A percentile compares a stretch with the other conserved stretches of the same genome.
These are phyloP conservation scores for Mytilinidion resinicola DNA, from an alignment of 495 filamentous ascomycete genomes.

Conservation along the genomic window DNA sequence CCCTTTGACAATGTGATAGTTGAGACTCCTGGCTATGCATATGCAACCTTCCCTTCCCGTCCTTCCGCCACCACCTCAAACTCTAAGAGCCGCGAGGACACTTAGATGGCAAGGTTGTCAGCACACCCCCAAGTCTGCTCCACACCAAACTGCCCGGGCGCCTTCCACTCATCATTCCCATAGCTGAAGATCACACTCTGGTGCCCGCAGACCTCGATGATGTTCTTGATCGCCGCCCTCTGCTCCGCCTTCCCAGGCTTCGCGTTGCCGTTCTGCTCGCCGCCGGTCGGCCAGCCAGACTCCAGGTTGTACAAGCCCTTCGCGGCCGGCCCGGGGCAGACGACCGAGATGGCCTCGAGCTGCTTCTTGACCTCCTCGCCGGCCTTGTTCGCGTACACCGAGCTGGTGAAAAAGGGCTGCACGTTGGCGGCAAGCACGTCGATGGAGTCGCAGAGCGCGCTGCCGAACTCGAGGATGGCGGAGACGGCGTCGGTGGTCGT, in stretches of 20 bases:
- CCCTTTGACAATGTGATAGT: background rate
- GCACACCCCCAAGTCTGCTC: constrained; percentile 63
- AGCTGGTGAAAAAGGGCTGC: constrained; percentile 88
- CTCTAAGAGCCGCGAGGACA: background rate
- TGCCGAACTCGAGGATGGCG: constrained; percentile 53
- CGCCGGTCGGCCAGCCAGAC: constrained; percentile 80
- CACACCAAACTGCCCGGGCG: constrained; percentile 57
- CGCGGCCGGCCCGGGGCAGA: constrained; percentile 49
- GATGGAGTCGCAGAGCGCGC: constrained; percentile 60
- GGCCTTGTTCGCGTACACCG: constrained; percentile 53
- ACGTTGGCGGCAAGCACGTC: constrained; percentile 79
- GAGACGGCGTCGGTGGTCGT: constrained; percentile 85
- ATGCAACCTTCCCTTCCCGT: background rate
- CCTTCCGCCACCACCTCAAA: background rate
- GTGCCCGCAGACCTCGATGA: constrained; percentile 50
- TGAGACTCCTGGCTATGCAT: background rate
- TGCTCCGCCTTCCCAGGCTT: constrained; percentile 63
- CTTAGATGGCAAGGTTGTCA: constrained; percentile 16
- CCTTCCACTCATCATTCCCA: constrained; percentile 78
- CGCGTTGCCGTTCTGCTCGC: constrained; percentile 63
- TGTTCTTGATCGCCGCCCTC: constrained; percentile 59
- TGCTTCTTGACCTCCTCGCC: constrained; percentile 66
- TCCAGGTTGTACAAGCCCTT: constrained; percentile 71
- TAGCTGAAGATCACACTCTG: constrained; percentile 74
- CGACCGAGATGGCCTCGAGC: constrained; percentile 55